These are phyloP conservation scores for Neofusicoccum kwambonambiense DNA, from an alignment of 2,329 filamentous ascomycete species.

Conservation along the genomic window DNA sequence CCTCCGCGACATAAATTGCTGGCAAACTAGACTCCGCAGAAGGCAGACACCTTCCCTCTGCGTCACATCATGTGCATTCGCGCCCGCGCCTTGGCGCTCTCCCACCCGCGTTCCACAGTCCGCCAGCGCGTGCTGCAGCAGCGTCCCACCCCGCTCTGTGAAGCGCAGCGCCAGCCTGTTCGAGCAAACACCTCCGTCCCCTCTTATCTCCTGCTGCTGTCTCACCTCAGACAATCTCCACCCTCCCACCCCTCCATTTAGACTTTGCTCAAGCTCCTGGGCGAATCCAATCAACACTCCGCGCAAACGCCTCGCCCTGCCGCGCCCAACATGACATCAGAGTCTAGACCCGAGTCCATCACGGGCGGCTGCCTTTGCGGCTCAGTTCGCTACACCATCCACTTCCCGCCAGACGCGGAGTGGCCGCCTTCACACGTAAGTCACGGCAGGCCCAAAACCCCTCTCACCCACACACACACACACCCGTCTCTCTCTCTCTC, in stretches of 20 bases:
- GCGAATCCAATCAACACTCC: neutral
- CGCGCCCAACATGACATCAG: neutral
- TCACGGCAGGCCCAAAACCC: neutral
- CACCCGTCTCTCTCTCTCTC: no score
- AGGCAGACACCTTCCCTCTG: neutral
- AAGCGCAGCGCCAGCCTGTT: neutral
- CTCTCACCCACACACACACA: no score
- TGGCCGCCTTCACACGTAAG: constrained; percentile 27
- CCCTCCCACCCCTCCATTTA: neutral
- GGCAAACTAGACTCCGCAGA: no score
- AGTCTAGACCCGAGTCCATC: constrained; percentile 1
- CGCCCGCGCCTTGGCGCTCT: neutral
- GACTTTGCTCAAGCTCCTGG: neutral
- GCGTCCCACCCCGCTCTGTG: no score
- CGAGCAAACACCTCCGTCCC: neutral
- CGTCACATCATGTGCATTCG: neutral
- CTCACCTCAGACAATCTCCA: neutral
- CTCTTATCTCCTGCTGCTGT: neutral
- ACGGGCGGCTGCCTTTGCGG: constrained; percentile 28
- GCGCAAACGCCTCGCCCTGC: neutral
- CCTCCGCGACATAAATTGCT: no score
- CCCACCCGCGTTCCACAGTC: neutral
- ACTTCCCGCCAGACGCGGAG: constrained; percentile 23
- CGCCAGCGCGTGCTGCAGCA: neutral
- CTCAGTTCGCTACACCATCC: constrained; percentile 26